These are phyloP conservation scores for Ophiostoma triangulosporum DNA, from an alignment of 2,329 filamentous ascomycete species.

Conservation along the genomic window DNA sequence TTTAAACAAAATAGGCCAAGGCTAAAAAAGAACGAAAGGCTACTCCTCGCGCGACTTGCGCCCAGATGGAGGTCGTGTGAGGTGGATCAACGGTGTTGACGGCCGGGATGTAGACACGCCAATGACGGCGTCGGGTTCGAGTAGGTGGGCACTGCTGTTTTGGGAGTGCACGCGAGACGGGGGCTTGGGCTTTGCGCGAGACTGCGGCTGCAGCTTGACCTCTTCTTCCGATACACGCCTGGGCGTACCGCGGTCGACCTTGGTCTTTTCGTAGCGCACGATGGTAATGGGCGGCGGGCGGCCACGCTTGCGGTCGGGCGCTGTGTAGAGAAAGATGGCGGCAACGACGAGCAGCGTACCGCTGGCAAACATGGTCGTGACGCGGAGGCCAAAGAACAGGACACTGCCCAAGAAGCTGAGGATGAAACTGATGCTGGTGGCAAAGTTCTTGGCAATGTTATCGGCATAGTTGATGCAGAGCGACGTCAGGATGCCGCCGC, in stretches of 20 bases:
- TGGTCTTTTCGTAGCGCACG: conserved; percentile 64
- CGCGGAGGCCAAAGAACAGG: conserved; percentile 67
- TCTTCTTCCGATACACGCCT: conserved; percentile 25
- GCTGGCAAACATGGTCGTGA: conserved; percentile 63
- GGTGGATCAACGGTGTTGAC: conserved; percentile 28
- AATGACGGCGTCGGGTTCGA: conserved; percentile 25
- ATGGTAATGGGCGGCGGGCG: conserved; percentile 55
- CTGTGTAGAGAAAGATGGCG: conserved; percentile 76
- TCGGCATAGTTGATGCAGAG: conserved; percentile 72
- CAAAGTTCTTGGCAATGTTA: conserved; percentile 89
- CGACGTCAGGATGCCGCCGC: conserved; percentile 72
- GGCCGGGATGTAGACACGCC: conserved; percentile 34
- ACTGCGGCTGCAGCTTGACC: conserved; percentile 20
- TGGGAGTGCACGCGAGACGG: background rate
- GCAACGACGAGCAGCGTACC: conserved; percentile 68
- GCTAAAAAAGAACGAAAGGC: background rate
- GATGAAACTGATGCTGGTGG: conserved; percentile 82
- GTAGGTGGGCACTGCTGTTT: conserved; percentile 13
- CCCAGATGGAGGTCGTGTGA: conserved; percentile 23
- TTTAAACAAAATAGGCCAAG: background rate
- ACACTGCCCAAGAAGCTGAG: conserved; percentile 77
- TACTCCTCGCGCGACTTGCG: conserved; percentile 27
- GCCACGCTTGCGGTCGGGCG: conserved; percentile 44
- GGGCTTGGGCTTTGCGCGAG: background rate
- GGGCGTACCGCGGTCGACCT: conserved; percentile 31